Conservation (phyloP, 345 rosid species). For the rapeseed (Brassica napus) region Da-Ae NC_063436.1:24416001-24416500, state of each 20-base stretch:
- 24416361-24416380: not conserved
- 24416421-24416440: slow-evolving; percentile 15
- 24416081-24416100: no score
- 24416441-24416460: slow-evolving; percentile 25
- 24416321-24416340: not conserved
- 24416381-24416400: slow-evolving; percentile 13
- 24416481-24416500: not conserved
- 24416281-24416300: no score
- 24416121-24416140: no score
- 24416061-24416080: no score
- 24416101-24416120: no score
- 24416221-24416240: slow-evolving; percentile 71
- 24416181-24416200: not conserved
- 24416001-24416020: no score
- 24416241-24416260: slow-evolving; percentile 78
- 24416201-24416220: slow-evolving; percentile 46
- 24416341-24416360: not conserved
- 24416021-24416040: no score
- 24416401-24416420: slow-evolving; percentile 14
- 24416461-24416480: not conserved
- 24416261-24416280: slow-evolving; percentile 19
- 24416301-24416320: not conserved
- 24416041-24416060: no score
- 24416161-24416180: no score
- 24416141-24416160: no score